Conservation (phyloP, 179 eudicot genomes). For the Pouteria campechiana region DNA sequence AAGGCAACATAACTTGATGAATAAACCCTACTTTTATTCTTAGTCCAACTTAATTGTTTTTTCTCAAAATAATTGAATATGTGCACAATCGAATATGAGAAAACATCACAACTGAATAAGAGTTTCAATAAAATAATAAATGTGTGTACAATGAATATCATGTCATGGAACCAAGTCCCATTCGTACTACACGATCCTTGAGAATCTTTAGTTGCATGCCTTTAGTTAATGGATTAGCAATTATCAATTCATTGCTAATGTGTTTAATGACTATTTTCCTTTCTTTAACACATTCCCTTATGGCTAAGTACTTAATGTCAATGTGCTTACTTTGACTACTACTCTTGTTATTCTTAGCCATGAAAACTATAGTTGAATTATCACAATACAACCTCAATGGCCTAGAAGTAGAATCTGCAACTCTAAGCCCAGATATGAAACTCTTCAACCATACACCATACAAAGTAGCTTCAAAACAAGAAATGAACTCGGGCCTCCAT, state of each 20-base stretch:
- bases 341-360: neutral
- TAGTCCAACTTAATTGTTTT: neutral
- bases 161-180: neutral
- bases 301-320: too few species aligned
- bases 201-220: neutral
- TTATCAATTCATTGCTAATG: neutral
- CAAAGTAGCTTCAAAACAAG: neutral
- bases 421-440: neutral
- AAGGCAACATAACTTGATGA: neutral
- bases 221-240: neutral
- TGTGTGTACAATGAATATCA: neutral
- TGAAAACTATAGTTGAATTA: neutral
- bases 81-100: neutral
- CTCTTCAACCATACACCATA: neutral
- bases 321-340: neutral
- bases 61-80: neutral
- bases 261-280: neutral
- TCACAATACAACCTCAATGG: neutral
- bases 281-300: neutral
- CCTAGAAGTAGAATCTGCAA: neutral
- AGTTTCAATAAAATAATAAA: neutral
- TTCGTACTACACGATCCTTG: neutral
- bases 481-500: neutral
- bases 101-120: neutral
- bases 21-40: neutral